A percentile compares a stretch with the other conserved stretches of the same genome.
phyloP scores from a whole-genome alignment of 2,329 filamentous ascomycete species.

The Trichoderma atrobrunneum region DNA sequence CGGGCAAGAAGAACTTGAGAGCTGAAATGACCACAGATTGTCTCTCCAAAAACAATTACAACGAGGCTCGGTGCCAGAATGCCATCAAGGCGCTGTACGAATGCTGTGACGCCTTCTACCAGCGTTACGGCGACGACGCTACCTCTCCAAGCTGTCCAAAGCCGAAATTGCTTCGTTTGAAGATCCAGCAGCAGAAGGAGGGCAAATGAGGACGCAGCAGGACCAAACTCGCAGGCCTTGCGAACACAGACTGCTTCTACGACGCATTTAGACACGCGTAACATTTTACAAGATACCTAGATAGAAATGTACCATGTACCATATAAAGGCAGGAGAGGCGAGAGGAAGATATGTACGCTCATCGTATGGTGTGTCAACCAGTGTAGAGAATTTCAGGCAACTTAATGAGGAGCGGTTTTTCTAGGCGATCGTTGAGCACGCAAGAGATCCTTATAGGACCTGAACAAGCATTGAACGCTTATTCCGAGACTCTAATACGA shows the following conservation, averaged over 20 bases:
- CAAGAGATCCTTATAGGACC: slow-evolving; percentile 75
- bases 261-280: not conserved
- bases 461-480: slow-evolving; percentile 90
- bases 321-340: not conserved
- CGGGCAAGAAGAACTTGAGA: not conserved
- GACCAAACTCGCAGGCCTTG: not conserved
- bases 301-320: slow-evolving; percentile 5
- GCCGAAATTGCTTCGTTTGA: slow-evolving; percentile 72
- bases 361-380: slow-evolving; percentile 42
- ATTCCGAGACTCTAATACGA: slow-evolving; percentile 99
- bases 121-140: slow-evolving; percentile 71
- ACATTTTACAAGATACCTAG: not conserved
- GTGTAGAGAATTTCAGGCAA: slow-evolving; percentile 57
- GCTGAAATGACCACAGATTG: slow-evolving; percentile 60
- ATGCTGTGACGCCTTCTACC: slow-evolving; percentile 89
- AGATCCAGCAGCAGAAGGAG: slow-evolving; percentile 71
- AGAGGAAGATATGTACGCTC: slow-evolving; percentile 43
- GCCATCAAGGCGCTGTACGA: slow-evolving; percentile 85
- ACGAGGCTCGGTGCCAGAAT: slow-evolving; percentile 77
- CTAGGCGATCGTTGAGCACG: slow-evolving; percentile 99
- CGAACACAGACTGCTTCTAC: not conserved
- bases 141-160: slow-evolving; percentile 83
- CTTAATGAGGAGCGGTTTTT: slow-evolving; percentile 72
- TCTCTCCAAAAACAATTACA: slow-evolving; percentile 76
- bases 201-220: slow-evolving; percentile 22